A percentile compares a stretch with the other conserved stretches of the same genome.
phyloP scores from a whole-genome alignment of 2,329 filamentous ascomycete genomes.

The Fusarium papillatum region DNA sequence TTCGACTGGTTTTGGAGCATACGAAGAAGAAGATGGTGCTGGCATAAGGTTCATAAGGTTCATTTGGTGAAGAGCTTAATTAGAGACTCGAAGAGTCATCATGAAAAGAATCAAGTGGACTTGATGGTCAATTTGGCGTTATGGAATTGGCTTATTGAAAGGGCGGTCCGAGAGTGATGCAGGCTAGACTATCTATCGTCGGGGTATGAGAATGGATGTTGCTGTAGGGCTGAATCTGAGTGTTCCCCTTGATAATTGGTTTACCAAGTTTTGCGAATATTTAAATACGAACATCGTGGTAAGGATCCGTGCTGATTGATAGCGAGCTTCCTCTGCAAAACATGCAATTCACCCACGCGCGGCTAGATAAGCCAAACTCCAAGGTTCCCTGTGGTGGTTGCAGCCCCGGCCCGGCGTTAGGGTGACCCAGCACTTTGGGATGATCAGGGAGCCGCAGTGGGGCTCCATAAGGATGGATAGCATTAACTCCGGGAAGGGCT shows the following conservation, averaged over 20 bases:
- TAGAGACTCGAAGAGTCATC: not conserved
- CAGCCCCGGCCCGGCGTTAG: conserved; percentile 37
- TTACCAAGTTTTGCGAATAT: not conserved
- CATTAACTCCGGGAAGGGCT: not conserved
- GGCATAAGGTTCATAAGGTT: conserved; percentile 11
- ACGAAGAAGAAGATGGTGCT: conserved; percentile 54
- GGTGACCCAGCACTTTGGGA: conserved; percentile 40
- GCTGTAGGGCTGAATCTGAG: not conserved
- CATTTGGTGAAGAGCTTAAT: conserved; percentile 11
- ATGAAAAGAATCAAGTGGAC: not conserved
- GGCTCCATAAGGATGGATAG: conserved; percentile 6
- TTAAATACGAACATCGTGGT: not conserved
- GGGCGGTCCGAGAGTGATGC: not conserved
- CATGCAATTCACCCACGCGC: not conserved
- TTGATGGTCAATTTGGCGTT: not conserved
- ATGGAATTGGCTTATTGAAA: not conserved
- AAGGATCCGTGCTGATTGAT: not conserved
- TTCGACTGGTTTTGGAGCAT: conserved; percentile 68
- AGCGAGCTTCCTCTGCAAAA: not conserved
- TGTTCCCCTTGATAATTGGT: not conserved
- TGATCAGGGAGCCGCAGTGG: conserved; percentile 36
- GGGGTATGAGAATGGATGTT: not conserved
- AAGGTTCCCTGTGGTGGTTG: conserved; percentile 35
- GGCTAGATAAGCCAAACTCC: conserved; percentile 1
- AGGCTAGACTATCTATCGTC: not conserved